Base-by-base conservation (phyloP, 164 flowering plant genomes). In the Litsea cubeba region DNA sequence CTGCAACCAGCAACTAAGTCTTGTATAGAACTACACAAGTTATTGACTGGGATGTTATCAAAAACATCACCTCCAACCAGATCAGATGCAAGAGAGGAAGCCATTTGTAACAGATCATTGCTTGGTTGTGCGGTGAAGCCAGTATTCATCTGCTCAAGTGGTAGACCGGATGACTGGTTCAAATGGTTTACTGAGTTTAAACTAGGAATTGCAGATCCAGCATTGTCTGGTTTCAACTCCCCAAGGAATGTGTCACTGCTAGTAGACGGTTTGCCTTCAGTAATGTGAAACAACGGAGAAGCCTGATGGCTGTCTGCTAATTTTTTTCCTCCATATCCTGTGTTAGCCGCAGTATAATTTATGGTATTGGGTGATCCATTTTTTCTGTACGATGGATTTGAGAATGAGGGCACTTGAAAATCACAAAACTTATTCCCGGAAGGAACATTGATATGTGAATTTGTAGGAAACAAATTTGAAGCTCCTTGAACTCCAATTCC, bases 91-190 rank as follows among this genome's bases (percentile, higher is more conserved):
- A 60, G 54, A 17, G 80, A 65, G 22, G 74, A 74, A 65, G 73
- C 65, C 65, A 79, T 83, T 75, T 75, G 75, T 70, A 86, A 70
- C 28, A 72, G 66, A 70, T 71, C 67, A 3, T 78, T 77, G 63
- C 71, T 32, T 50, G 76, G 57, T 20, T 70, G 50, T 17, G 73
- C 28, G 49, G 70, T 50, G 5, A 50, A 62, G 24, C 66, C 71
- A 50, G 35, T 58, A 63, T 71, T 64, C 75, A 73, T 58, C 23
- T 82, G 83, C 35, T 81, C 82, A 65, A 83, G 78, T 46, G 81
- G 75, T 50, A 77, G 58, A 74, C 71, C 72, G 71, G 81, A 50
- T 87, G 77, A 83, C 76, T 83, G 85, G 40, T 77, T 74, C 14
- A 81, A 68, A 69, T 82, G 79, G 71, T 85, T 83, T 51, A 71